These are phyloP conservation scores for Helianthus tuberosus DNA, from an alignment of 129 eudicot species.

Conservation along the genomic window DNA sequence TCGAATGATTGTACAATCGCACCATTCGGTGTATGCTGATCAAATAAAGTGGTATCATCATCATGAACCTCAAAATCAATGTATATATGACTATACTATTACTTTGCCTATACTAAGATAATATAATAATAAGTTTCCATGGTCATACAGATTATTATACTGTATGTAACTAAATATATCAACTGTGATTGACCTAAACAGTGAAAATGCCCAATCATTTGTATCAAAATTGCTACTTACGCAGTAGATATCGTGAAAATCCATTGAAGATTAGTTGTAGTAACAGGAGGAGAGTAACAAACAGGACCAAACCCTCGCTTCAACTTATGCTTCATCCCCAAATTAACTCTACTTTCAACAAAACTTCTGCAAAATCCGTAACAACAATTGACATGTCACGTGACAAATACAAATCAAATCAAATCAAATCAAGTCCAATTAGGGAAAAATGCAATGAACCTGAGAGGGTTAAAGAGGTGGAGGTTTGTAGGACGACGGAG, in stretches of 20 bases:
- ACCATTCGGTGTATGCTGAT: background rate
- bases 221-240: slow-evolving; percentile 33
- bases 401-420: background rate
- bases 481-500: slow-evolving; percentile 24
- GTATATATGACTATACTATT: background rate
- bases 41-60: background rate
- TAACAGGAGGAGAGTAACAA: slow-evolving; percentile 55
- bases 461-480: slow-evolving; percentile 37
- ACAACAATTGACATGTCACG: slow-evolving; percentile 1
- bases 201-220: background rate
- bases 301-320: slow-evolving; percentile 48
- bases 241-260: slow-evolving; percentile 57
- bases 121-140: background rate
- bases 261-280: slow-evolving; percentile 70
- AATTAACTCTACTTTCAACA: slow-evolving; percentile 16
- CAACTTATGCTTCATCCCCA: slow-evolving; percentile 34
- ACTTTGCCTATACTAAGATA: background rate
- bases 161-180: no score
- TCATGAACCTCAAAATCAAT: background rate
- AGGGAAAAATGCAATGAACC: slow-evolving; percentile 22
- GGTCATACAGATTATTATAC: background rate
- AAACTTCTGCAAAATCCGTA: slow-evolving; percentile 40
- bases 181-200: slow-evolving; percentile 8
- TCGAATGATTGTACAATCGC: background rate
- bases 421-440: background rate